Evolutionary conservation across 2,329 filamentous ascomycete genomes (phyloP).

Genomic region (Aspergillus chevalieri): DNA sequence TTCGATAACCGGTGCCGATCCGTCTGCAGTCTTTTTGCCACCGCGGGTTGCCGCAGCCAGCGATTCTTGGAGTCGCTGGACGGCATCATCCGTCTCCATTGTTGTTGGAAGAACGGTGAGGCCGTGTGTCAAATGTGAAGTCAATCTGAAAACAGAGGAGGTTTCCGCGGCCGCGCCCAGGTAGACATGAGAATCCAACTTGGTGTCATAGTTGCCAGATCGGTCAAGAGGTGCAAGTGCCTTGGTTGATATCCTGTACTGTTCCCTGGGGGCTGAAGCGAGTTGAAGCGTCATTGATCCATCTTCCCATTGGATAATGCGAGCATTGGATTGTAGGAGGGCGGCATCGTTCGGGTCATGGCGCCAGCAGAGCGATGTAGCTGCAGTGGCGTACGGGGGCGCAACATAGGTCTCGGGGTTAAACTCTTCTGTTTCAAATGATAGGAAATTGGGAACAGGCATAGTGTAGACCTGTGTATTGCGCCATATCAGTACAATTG

Average conservation of each 20-base stretch:
- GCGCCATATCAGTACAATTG: not conserved
- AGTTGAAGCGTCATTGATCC: conserved; percentile 61
- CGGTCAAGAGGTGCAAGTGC: conserved; percentile 52
- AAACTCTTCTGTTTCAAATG: conserved; percentile 57
- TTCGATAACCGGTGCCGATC: conserved; percentile 52
- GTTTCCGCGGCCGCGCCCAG: conserved; percentile 55
- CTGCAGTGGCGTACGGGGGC: conserved; percentile 58
- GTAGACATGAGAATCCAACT: conserved; percentile 59
- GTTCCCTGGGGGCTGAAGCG: conserved; percentile 54
- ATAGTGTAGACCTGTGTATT: conserved; percentile 52
- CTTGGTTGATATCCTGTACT: conserved; percentile 55
- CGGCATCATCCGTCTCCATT: conserved; percentile 53
- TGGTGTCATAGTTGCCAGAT: conserved; percentile 46
- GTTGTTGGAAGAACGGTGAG: conserved; percentile 53
- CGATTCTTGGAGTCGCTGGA: conserved; percentile 56
- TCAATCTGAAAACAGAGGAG: conserved; percentile 53
- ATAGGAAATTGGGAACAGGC: conserved; percentile 58
- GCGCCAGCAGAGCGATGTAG: conserved; percentile 61
- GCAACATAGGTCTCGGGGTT: conserved; percentile 55
- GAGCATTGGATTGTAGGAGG: conserved; percentile 58
- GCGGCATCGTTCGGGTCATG: conserved; percentile 54
- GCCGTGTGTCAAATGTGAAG: conserved; percentile 57
- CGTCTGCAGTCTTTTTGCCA: conserved; percentile 45
- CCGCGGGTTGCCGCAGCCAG: conserved; percentile 52
- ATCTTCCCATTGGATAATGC: conserved; percentile 61